Evolutionary conservation across 352 stramenopile genomes (phyloP).

Genomic region (Pythium monospermum): DNA sequence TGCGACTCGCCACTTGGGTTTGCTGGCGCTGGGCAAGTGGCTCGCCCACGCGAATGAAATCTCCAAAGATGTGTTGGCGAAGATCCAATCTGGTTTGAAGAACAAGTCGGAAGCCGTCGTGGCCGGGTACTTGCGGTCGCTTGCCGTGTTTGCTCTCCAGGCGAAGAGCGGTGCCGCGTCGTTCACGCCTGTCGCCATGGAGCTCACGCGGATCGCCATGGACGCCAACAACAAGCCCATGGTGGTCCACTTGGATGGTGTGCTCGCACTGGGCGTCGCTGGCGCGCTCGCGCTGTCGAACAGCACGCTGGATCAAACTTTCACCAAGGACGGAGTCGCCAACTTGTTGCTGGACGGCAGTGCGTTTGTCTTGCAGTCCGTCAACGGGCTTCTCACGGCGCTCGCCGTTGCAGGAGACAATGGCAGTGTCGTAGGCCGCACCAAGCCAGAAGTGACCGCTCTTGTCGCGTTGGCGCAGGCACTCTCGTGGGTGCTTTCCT

Average conservation of each 20-base stretch:
- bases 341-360: conserved; percentile 36
- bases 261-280: conserved; percentile 62
- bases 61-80: conserved; percentile 28
- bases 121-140: conserved; percentile 51
- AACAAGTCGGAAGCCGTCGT: conserved; percentile 73
- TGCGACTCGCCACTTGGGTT: conserved; percentile 60
- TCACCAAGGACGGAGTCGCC: conserved; percentile 46
- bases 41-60: conserved; percentile 53
- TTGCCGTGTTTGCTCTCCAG: conserved; percentile 42
- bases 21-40: conserved; percentile 76
- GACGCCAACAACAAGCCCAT: conserved; percentile 79
- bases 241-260: conserved; percentile 64
- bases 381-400: conserved; percentile 32
- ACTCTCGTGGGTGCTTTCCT: conserved; percentile 68
- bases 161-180: conserved; percentile 23
- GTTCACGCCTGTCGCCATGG: conserved; percentile 44
- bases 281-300: conserved; percentile 50
- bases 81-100: conserved; percentile 50
- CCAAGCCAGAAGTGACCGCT: conserved; percentile 57
- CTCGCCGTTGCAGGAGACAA: conserved; percentile 18
- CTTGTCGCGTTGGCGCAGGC: conserved; percentile 41
- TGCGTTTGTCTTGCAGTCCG: conserved; percentile 47
- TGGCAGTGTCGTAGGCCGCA: conserved; percentile 11
- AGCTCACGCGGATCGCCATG: conserved; percentile 51
- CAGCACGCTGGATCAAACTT: conserved; percentile 51